Conservation (phyloP, 1,284 basidiomycete species). For the Heterobasidion irregulare region DNA sequence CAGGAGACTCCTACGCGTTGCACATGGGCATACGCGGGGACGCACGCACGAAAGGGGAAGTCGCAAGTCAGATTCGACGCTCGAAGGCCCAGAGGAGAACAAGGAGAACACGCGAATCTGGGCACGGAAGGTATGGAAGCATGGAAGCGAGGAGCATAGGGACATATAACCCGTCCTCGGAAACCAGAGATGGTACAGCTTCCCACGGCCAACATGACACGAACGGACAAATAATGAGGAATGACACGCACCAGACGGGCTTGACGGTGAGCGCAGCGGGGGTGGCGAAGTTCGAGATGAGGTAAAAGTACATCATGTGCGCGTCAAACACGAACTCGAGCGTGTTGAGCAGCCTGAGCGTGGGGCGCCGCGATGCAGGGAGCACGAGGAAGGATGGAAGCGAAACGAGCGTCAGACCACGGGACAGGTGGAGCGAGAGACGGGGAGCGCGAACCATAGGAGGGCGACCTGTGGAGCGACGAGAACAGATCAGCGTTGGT, state of each 20-base stretch:
- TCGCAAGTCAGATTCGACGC: neutral
- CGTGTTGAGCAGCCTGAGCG: constrained; percentile 37
- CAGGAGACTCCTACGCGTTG: neutral
- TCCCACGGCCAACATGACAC: neutral
- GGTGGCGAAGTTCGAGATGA: constrained; percentile 41
- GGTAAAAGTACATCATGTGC: constrained; percentile 45
- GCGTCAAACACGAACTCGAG: constrained; percentile 38
- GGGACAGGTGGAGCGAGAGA: neutral
- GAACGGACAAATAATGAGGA: constrained; percentile 1
- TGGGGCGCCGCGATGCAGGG: neutral
- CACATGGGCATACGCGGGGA: no score
- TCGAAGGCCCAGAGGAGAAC: neutral
- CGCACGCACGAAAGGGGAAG: no score
- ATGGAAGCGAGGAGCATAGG: no score
- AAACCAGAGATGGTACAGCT: neutral
- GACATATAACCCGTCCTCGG: no score
- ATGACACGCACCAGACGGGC: constrained; percentile 35
- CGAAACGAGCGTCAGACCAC: constrained; percentile 4
- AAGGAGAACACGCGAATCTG: neutral
- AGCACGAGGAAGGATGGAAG: neutral
- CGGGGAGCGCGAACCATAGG: constrained; percentile 28
- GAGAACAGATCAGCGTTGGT: neutral
- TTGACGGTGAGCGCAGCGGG: constrained; percentile 26
- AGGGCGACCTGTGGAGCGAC: constrained; percentile 25
- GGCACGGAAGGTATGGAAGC: neutral